These are phyloP conservation scores for Tolypocladium ophioglossoides DNA, from an alignment of 2,329 filamentous ascomycete species.

Conservation along the genomic window DNA sequence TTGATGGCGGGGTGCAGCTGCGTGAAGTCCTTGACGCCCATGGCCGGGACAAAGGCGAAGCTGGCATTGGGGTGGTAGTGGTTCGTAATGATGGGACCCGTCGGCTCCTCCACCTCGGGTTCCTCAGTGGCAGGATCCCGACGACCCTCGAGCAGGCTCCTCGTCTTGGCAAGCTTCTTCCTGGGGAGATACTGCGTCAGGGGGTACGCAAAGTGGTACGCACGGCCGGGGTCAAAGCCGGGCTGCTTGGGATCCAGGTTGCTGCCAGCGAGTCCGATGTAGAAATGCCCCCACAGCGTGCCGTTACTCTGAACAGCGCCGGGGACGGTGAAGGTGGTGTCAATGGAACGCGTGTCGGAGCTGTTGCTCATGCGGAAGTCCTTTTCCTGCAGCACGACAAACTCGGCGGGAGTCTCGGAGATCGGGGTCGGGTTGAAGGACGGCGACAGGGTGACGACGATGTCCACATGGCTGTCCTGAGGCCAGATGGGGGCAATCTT, in stretches of 20 bases:
- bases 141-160: conserved; percentile 64
- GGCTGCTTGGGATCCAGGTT: conserved; percentile 64
- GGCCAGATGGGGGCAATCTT: conserved; percentile 83
- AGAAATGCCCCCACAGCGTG: conserved; percentile 92
- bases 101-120: conserved; percentile 40
- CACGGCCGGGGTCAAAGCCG: conserved; percentile 62
- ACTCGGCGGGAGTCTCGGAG: conserved; percentile 52
- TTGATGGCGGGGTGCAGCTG: conserved; percentile 62
- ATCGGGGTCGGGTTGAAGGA: conserved; percentile 60
- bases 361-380: conserved; percentile 70
- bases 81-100: conserved; percentile 62
- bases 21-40: conserved; percentile 58
- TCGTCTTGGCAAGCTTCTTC: conserved; percentile 81
- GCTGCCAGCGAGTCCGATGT: conserved; percentile 66
- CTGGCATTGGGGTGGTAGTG: conserved; percentile 96
- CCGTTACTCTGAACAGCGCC: conserved; percentile 78
- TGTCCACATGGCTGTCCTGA: conserved; percentile 64
- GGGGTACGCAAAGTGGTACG: conserved; percentile 75
- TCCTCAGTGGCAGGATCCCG: conserved; percentile 29
- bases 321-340: conserved; percentile 70
- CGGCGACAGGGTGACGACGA: conserved; percentile 74
- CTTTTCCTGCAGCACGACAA: conserved; percentile 69
- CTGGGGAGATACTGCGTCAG: conserved; percentile 83
- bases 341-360: conserved; percentile 65
- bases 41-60: conserved; percentile 73